Evolutionary conservation across 805 yeast genomes (phyloP).

Genomic region (Schwanniomyces occidentalis): DNA sequence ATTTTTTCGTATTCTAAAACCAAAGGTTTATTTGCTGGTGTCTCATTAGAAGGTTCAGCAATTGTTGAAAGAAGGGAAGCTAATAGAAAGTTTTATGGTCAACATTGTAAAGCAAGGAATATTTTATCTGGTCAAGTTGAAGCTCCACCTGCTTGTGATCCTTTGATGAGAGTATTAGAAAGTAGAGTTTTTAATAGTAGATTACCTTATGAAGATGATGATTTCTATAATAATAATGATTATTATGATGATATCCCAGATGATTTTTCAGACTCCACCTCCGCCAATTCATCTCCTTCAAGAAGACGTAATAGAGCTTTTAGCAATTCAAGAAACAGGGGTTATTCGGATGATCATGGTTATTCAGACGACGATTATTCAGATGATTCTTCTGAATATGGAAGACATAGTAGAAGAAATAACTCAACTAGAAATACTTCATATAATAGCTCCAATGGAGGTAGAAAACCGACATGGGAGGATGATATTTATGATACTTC

Average conservation of each 20-base stretch:
- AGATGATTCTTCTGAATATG: conserved; percentile 38
- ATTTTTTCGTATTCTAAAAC: conserved; percentile 93
- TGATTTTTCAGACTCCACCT: conserved; percentile 58
- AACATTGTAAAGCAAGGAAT: conserved; percentile 80
- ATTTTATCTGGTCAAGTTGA: conserved; percentile 87
- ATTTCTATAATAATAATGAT: conserved; percentile 61
- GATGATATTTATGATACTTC: conserved; percentile 78
- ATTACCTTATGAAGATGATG: conserved; percentile 47
- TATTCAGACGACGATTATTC: conserved; percentile 40
- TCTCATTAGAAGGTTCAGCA: conserved; percentile 94
- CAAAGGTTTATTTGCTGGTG: conserved; percentile 96
- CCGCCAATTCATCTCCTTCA: conserved; percentile 32
- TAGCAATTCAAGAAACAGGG: conserved; percentile 20
- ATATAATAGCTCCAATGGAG: conserved; percentile 6
- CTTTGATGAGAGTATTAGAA: conserved; percentile 81
- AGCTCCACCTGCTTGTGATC: conserved; percentile 88
- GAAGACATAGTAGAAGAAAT: conserved; percentile 18
- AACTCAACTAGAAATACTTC: conserved; percentile 10
- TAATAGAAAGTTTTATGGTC: conserved; percentile 91
- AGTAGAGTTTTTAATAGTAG: conserved; percentile 75
- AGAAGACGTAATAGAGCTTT: conserved; percentile 16
- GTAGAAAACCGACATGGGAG: conserved; percentile 66
- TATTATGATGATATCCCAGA: conserved; percentile 75
- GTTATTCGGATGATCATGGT: conserved; percentile 29
- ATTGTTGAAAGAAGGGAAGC: conserved; percentile 97